Base-by-base conservation (phyloP, 495 filamentous ascomycete species). In the Neurospora sp. region DNA sequence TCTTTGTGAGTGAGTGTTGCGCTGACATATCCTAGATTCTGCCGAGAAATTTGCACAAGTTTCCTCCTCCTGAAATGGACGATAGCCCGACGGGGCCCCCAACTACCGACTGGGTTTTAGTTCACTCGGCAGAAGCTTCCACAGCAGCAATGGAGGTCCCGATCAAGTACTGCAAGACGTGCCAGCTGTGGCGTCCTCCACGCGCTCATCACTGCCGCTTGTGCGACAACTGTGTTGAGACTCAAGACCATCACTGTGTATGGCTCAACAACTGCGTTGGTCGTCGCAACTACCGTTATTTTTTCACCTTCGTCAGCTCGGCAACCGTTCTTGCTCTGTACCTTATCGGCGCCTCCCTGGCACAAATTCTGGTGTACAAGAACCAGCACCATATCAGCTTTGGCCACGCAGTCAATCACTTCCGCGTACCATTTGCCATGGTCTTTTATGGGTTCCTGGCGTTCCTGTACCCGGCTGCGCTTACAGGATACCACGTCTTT, bases 201-300 rank as follows among this genome's bases (percentile, higher is more conserved):
- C 91, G 96, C 38, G 94, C 92, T 75, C 96, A 98, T 78, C 96
- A 99, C 81, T 99, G 96, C 82, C 93, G 96, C 71, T 85, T 97
- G 40, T 99, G 96, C 79, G 94, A 99, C 82, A 97, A 95, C 79
- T 99, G 96, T 79, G 88, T 99, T 66, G 96, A 99, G 80, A 98
- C 95, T 0, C 94, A 98, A 75, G 96, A 99, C 78, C 96, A 99
- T 77, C 96, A 99, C 84, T 99, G 96, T 77, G 94, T 98, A 27
- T 99, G 96, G 96, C 89, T 99, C 69, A 99, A 99, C 83, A 99
- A 98, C 80, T 99, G 96, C 81, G 91, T 99, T 61, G 96, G 96
- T 7, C 92, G 96, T 41, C 93, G 96, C 71, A 99, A 99, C 81
- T 99, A 99, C 81, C 94, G 96, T 69, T 99, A 96, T 77, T 99